phyloP scores from a whole-genome alignment of 257 asterid species.

The Przewalskia tangutica region DNA sequence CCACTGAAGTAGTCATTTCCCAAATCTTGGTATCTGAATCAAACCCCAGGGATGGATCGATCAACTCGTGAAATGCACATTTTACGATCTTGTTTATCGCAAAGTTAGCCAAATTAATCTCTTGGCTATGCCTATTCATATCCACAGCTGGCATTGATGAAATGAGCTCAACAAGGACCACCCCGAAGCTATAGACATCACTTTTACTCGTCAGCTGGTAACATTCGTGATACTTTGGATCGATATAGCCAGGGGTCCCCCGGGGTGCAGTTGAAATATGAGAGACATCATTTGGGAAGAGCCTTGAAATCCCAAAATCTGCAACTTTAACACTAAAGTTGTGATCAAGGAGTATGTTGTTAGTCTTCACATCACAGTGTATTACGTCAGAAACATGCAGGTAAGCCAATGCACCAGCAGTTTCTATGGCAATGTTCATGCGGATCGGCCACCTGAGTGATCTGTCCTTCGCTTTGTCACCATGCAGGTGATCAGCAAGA shows the following conservation, averaged over 20 bases:
- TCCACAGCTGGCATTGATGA: slow-evolving; percentile 3
- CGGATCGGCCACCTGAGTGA: not conserved
- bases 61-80: not conserved
- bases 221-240: slow-evolving; percentile 4
- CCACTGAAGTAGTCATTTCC: not conserved
- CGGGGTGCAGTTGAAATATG: slow-evolving; percentile 2
- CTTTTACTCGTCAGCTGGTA: slow-evolving; percentile 6
- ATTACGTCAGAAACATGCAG: slow-evolving; percentile 1
- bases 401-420: slow-evolving; percentile 5
- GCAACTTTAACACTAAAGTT: slow-evolving; percentile 2
- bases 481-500: slow-evolving; percentile 6
- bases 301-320: slow-evolving; percentile 8
- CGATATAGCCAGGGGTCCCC: slow-evolving; percentile 6
- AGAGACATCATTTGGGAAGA: slow-evolving; percentile 2
- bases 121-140: not conserved
- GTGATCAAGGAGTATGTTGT: slow-evolving; percentile 1
- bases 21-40: not conserved
- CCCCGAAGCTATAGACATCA: slow-evolving; percentile 7
- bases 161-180: slow-evolving; percentile 5
- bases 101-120: not conserved
- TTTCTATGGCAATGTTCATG: slow-evolving; percentile 6
- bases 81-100: not conserved
- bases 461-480: not conserved
- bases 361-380: slow-evolving; percentile 8
- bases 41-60: slow-evolving; percentile 3